These are phyloP conservation scores for Vachellia collinsii DNA, from an alignment of 306 rosid genomes.

Conservation along the genomic window DNA sequence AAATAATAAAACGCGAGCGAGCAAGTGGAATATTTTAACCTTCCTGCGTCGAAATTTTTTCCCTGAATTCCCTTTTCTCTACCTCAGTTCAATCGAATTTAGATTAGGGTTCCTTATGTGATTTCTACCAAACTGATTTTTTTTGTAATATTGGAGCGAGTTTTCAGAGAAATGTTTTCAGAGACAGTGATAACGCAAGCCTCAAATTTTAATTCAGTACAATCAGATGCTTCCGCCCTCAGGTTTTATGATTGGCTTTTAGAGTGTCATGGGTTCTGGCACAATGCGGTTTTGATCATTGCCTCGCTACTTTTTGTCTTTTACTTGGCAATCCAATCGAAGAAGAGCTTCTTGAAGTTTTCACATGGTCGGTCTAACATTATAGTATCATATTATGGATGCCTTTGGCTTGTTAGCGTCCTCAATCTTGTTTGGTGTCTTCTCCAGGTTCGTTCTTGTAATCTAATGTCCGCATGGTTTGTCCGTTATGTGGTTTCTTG, in stretches of 20 bases:
- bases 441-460: slow-evolving; percentile 59
- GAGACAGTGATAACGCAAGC: slow-evolving; percentile 48
- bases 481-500: neutral
- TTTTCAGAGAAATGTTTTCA: slow-evolving; percentile 39
- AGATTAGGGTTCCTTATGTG: neutral
- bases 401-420: slow-evolving; percentile 52
- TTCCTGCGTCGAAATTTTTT: neutral
- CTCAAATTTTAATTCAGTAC: slow-evolving; percentile 35
- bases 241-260: slow-evolving; percentile 52
- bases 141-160: neutral
- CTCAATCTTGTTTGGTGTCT: slow-evolving; percentile 72
- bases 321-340: slow-evolving; percentile 47
- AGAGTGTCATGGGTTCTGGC: slow-evolving; percentile 67
- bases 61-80: neutral
- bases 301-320: slow-evolving; percentile 48
- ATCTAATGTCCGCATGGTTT: neutral
- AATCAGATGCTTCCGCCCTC: slow-evolving; percentile 33
- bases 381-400: slow-evolving; percentile 44
- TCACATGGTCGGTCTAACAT: slow-evolving; percentile 51
- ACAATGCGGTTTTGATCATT: slow-evolving; percentile 37
- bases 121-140: neutral
- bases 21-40: too few species aligned
- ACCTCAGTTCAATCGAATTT: neutral
- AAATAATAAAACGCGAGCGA: too few species aligned
- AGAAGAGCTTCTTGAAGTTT: slow-evolving; percentile 40